Evolutionary conservation across 345 rosid species (phyloP).

Genomic region (Aethionema arabicum): DNA sequence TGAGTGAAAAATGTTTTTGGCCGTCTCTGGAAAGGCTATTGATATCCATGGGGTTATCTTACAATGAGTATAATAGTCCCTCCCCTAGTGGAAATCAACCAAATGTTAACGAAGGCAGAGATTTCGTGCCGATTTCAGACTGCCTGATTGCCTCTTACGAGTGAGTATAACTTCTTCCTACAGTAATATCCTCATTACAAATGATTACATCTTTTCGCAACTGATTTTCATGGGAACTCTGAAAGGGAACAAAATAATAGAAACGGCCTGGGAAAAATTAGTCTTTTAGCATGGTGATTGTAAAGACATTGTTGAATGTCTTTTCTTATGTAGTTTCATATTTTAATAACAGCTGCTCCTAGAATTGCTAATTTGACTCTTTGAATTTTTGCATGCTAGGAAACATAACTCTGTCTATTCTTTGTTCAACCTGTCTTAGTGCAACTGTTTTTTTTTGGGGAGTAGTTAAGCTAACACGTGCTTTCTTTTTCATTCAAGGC

Average conservation of each 20-base stretch:
- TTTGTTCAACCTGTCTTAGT: conserved; percentile 7
- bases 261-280: conserved; percentile 1
- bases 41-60: conserved; percentile 49
- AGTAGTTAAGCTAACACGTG: conserved; percentile 26
- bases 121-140: conserved; percentile 42
- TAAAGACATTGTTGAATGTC: conserved; percentile 7
- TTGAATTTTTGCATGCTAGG: conserved; percentile 23
- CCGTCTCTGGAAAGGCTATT: conserved; percentile 50
- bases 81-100: conserved; percentile 33
- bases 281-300: conserved; percentile 16
- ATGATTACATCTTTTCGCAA: conserved; percentile 6
- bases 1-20: conserved; percentile 58
- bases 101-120: conserved; percentile 26
- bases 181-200: background rate
- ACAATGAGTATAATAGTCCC: conserved; percentile 38
- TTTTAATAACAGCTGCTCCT: conserved; percentile 10
- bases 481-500: conserved; percentile 41
- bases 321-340: background rate
- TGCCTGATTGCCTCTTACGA: conserved; percentile 52
- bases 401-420: conserved; percentile 2
- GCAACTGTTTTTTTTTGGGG: conserved; percentile 6
- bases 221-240: conserved; percentile 4
- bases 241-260: conserved; percentile 5
- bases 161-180: conserved; percentile 42
- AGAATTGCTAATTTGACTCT: conserved; percentile 3